Conservation (phyloP, 345 rosid genomes). For the Citrus unshiu region DNA sequence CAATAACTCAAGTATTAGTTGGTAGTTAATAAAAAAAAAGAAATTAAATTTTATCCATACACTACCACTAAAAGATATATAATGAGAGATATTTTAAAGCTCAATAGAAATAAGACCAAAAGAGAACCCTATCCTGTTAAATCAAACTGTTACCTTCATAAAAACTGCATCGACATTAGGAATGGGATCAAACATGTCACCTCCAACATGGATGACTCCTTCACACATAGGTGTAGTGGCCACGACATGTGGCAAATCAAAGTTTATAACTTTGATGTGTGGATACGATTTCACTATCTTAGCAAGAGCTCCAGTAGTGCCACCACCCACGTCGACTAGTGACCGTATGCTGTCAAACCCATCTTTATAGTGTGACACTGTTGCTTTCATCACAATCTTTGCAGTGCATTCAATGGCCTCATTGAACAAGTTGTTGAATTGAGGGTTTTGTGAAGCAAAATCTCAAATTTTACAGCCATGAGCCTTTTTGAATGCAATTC, state of each 20-base stretch:
- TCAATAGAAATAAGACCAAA: too few species aligned
- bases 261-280: constrained; percentile 24
- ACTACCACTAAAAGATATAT: too few species aligned
- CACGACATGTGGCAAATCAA: constrained; percentile 40
- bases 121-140: too few species aligned
- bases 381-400: background rate
- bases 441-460: background rate
- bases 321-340: constrained; percentile 25
- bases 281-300: constrained; percentile 22
- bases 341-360: constrained; percentile 2
- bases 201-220: constrained; percentile 29
- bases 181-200: constrained; percentile 33
- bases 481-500: constrained; percentile 5
- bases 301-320: constrained; percentile 6
- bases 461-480: constrained; percentile 7
- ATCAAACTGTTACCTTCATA: too few species aligned
- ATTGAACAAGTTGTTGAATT: background rate
- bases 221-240: constrained; percentile 22
- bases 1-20: too few species aligned
- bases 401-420: constrained; percentile 2
- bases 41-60: too few species aligned
- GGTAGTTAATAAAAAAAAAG: too few species aligned
- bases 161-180: background rate
- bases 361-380: constrained; percentile 1
- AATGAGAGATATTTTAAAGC: too few species aligned